Evolutionary conservation across 2,329 filamentous ascomycete species (phyloP).

Genomic region (Hypoxylon sp.): DNA sequence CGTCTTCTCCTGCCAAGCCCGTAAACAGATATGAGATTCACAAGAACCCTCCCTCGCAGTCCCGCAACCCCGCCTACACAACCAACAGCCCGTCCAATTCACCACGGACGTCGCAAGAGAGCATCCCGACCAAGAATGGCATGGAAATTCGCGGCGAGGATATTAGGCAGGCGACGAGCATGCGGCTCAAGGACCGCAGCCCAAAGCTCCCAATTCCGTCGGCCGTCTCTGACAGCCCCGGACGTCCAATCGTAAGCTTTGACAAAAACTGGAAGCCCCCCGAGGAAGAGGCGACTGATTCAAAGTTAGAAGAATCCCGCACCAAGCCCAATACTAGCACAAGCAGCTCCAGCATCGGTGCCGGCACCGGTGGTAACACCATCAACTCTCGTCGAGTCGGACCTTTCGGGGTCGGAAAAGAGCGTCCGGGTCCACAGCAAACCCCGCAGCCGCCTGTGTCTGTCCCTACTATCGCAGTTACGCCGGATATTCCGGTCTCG

Average conservation of each 20-base stretch:
- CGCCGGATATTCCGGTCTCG: conserved; percentile 61
- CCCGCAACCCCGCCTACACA: conserved; percentile 84
- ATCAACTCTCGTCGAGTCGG: conserved; percentile 25
- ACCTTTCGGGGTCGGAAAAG: conserved; percentile 46
- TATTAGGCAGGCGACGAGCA: conserved; percentile 90
- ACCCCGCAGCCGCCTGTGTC: conserved; percentile 56
- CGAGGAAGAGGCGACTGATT: conserved; percentile 79
- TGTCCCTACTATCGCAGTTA: conserved; percentile 70
- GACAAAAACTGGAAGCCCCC: conserved; percentile 84
- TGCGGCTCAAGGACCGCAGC: conserved; percentile 88
- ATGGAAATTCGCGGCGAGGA: conserved; percentile 89
- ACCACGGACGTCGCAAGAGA: conserved; percentile 56
- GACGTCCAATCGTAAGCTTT: conserved; percentile 98
- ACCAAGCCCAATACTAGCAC: conserved; percentile 44
- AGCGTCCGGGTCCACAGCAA: conserved; percentile 47
- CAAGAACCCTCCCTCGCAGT: conserved; percentile 86
- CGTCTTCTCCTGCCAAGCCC: conserved; percentile 59
- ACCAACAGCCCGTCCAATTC: conserved; percentile 69
- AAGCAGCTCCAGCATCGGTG: not conserved
- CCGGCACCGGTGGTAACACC: not conserved
- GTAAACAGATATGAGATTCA: conserved; percentile 79
- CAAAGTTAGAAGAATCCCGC: conserved; percentile 70
- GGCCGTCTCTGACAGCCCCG: conserved; percentile 89
- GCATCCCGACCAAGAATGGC: conserved; percentile 77
- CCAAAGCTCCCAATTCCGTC: conserved; percentile 88